Conservation (phyloP, 495 filamentous ascomycete genomes). For the Daldinia childiae region DNA sequence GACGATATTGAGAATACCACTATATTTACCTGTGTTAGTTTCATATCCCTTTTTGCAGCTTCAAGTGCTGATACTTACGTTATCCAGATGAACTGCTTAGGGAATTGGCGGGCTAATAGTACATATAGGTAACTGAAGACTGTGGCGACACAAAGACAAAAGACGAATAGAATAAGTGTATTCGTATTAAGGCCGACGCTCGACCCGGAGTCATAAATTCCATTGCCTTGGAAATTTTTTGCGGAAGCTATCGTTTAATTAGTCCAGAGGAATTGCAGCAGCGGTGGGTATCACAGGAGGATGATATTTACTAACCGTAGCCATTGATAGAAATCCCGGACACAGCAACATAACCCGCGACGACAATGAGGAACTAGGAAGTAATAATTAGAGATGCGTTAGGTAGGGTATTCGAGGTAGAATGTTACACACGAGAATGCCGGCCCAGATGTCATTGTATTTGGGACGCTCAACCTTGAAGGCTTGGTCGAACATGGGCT, state of each 20-base stretch:
- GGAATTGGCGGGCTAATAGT: slow-evolving; percentile 77
- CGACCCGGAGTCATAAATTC: slow-evolving; percentile 76
- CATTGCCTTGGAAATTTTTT: slow-evolving; percentile 73
- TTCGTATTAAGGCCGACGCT: slow-evolving; percentile 80
- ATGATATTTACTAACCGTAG: slow-evolving; percentile 62
- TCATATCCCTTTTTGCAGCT: slow-evolving; percentile 58
- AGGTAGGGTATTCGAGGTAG: neutral
- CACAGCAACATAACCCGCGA: slow-evolving; percentile 79
- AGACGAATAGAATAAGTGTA: slow-evolving; percentile 83
- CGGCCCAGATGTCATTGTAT: slow-evolving; percentile 89
- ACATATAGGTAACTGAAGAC: slow-evolving; percentile 81
- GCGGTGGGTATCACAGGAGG: neutral
- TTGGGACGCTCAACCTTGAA: slow-evolving; percentile 86
- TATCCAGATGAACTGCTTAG: slow-evolving; percentile 90
- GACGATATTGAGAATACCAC: slow-evolving; percentile 86
- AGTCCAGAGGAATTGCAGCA: neutral
- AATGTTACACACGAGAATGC: slow-evolving; percentile 67
- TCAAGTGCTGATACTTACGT: slow-evolving; percentile 64
- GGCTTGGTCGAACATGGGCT: slow-evolving; percentile 76
- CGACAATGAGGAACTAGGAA: slow-evolving; percentile 71
- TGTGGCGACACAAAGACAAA: slow-evolving; percentile 75
- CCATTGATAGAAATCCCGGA: slow-evolving; percentile 80
- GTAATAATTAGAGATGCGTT: slow-evolving; percentile 2
- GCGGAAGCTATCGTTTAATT: slow-evolving; percentile 51
- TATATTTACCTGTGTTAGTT: slow-evolving; percentile 65